Evolutionary conservation across 2,329 filamentous ascomycete species (phyloP).

Genomic region (Parastagonospora avenae): DNA sequence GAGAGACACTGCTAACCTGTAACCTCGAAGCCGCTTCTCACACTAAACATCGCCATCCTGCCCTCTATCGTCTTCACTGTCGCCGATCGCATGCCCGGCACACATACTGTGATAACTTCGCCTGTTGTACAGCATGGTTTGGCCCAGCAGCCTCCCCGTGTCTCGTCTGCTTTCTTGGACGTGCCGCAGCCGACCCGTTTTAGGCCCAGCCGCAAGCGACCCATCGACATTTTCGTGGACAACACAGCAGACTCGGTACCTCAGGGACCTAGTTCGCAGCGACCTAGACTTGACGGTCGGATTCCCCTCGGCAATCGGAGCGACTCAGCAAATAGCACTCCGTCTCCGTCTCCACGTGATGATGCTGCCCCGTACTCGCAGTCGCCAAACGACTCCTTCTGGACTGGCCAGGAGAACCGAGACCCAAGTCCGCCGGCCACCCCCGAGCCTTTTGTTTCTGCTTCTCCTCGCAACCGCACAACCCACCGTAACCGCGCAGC

Average conservation of each 20-base stretch:
- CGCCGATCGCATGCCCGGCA: no score
- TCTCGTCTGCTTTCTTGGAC: no score
- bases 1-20: no score
- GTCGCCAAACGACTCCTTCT: constrained; percentile 15
- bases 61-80: no score
- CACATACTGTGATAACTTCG: no score
- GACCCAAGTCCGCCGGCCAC: constrained; percentile 2
- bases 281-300: constrained; percentile 8
- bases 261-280: constrained; percentile 6
- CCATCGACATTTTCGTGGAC: constrained; percentile 22
- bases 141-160: no score
- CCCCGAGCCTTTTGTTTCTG: constrained; percentile 3
- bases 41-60: no score
- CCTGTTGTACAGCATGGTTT: no score
- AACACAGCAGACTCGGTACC: background rate
- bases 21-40: no score
- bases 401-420: constrained; percentile 27
- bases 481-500: no score
- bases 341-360: constrained; percentile 11
- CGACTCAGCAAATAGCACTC: constrained; percentile 12
- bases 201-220: constrained; percentile 13
- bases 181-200: background rate
- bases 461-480: background rate
- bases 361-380: constrained; percentile 13
- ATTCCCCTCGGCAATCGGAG: constrained; percentile 9